These are phyloP conservation scores for Obelidium mucronatum DNA, from an alignment of 192 early-diverging fungal genomes.

Conservation along the genomic window DNA sequence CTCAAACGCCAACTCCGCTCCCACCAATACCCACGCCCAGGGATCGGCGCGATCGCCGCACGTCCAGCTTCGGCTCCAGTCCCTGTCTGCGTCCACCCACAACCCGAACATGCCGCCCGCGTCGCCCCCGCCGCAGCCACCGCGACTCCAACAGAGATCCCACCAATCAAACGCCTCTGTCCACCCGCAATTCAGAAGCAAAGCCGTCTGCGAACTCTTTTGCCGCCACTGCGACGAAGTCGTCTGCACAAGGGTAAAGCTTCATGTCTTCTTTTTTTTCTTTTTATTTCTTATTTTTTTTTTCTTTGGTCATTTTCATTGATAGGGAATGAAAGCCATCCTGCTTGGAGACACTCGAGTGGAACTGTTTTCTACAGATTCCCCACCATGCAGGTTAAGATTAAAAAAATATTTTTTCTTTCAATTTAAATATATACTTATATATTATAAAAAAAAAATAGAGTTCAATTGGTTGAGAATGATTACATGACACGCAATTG, in stretches of 20 bases:
- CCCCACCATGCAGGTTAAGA: constrained; percentile 54
- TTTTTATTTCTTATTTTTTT: constrained; percentile 7
- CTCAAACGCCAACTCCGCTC: not conserved
- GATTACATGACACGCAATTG: constrained; percentile 86
- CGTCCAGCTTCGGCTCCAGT: not conserved
- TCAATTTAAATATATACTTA: constrained; percentile 1
- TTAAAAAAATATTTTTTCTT: not conserved
- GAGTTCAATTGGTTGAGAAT: constrained; percentile 68
- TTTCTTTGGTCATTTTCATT: not conserved
- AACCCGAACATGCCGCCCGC: constrained; percentile 32
- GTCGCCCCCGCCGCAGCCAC: constrained; percentile 6
- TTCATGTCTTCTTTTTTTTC: constrained; percentile 13
- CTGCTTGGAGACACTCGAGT: constrained; percentile 73
- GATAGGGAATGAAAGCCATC: constrained; percentile 80
- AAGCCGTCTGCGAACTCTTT: constrained; percentile 73
- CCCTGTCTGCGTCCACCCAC: not conserved
- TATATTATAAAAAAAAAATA: too few relatives aligned
- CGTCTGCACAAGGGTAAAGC: constrained; percentile 62
- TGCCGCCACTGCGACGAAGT: constrained; percentile 70
- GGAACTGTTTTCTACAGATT: constrained; percentile 79
- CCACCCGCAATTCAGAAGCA: constrained; percentile 68
- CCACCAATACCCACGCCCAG: not conserved
- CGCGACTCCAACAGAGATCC: not conserved
- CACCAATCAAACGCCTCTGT: constrained; percentile 41
- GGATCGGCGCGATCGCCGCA: not conserved